Evolutionary conservation across 148 eudicot genomes (phyloP), one percentile per base, ranked within the genome.

Genomic region (Vaccinium darrowii): DNA sequence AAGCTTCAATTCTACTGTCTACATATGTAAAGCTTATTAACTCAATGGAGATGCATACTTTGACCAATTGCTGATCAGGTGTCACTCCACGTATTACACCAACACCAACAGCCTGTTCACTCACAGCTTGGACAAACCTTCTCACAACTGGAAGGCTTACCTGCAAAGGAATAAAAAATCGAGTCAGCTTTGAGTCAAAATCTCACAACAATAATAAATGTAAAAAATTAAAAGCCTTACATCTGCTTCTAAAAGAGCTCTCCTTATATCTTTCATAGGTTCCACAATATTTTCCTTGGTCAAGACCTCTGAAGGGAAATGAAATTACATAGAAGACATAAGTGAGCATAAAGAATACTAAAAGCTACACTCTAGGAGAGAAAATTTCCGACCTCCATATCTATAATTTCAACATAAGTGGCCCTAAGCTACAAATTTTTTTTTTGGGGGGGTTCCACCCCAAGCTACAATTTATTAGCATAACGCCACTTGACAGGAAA

Each of bases 201-300:
- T 10, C 39, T 27, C 25, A 11, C 21, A 13, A 8, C 7, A 8
- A 25, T 25, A 81, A 36, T 11, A 27, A 50, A 74, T 30, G 3
- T 58, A 80, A 58, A 39, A 15, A 58, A 62, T 18, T 25, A 81
- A 27, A 49, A 62, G 73, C 85, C 95, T 91, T 89, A 96, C 99
- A 91, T 97, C 99, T 56, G 99, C 99, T 91, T 97, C 99, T 81
- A 97, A 82, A 74, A 97, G 95, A 88, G 99, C 99, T 88, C 99
- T 90, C 86, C 98, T 91, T 84, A 97, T 95, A 88, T 97, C 98
- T 84, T 96, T 91, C 99, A 95, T 97, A 18, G 99, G 99, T 86
- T 97, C 99, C 87, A 88, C 96, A 81, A 97, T 94, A 79, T 97
- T 97, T 84, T 97, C 99, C 88, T 93, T 97, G 75, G 99, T 97